Evolutionary conservation across 2,329 filamentous ascomycete genomes (phyloP), one percentile per base, ranked within the genome.

Genomic region (Clonostachys byssicola): DNA sequence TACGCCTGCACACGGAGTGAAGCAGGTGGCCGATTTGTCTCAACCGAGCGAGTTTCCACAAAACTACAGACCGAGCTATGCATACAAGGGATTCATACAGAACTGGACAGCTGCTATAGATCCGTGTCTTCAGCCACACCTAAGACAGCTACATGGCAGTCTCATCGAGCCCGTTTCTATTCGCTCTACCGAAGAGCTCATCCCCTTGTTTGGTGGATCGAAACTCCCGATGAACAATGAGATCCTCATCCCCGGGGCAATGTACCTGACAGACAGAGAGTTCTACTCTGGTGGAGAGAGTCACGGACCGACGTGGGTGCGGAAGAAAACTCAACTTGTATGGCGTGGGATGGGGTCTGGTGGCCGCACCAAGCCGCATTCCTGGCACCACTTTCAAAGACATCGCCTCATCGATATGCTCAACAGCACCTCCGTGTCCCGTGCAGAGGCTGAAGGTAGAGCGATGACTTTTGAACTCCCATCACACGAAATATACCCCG

Each of bases 371-470:
- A 66, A 65, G 47, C 56, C 57, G n/a, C 60, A 80, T 41, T 86
- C 78, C 50, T 89, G 85, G 85, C 73, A 72, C 34, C 77, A 80
- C 35, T 86, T 88, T 55, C 85, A 89, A 51, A 81, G 85, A n/a
- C 85, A 87, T 55, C 81, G 86, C 5, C 80, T 89, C 49, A 69
- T 88, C 23, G 72, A 82, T 49, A 85, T 88, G 81, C 67, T 86
- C 43, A 88, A 89, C 55, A 76, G 75, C 9, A 85, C 81, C 2
- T 74, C 70, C 16, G 78, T 85, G 18, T 60, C 61, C 30, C 57
- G 63, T 9, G 68, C 76, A 9, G 49, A 51, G 34, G 77, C 84
- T 56, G 56, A 64, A 38, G 57, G 60, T 43, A 64, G 68, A 36
- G 58, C 74, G 34, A 59, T 64, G 51, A 77, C 77, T 8, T 82